Percentiles rank a stretch among this genome's conserved stretches.
phyloP scores from a whole-genome alignment of 129 eudicot species.

The Tanacetum coccineum region DNA sequence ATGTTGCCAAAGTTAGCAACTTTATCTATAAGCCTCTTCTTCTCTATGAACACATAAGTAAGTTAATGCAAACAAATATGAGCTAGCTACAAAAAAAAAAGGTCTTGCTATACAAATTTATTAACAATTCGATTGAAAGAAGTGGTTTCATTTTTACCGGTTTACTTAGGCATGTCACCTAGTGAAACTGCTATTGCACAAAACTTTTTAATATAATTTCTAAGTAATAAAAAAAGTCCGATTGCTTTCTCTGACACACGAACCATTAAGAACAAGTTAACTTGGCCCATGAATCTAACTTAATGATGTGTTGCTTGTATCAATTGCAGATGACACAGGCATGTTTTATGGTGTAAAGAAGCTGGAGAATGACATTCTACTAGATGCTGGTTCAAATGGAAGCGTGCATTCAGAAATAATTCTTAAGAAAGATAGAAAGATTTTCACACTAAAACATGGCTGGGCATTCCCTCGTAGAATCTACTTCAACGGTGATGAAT shows the following conservation, averaged over 20 bases:
- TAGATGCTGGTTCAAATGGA: constrained; percentile 38
- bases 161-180: no score
- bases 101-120: no score
- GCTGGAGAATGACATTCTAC: constrained; percentile 31
- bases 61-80: constrained; percentile 9
- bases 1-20: constrained; percentile 35
- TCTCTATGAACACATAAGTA: constrained; percentile 42
- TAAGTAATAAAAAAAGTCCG: no score
- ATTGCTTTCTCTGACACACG: no score
- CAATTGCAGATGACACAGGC: constrained; percentile 50
- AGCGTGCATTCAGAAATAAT: constrained; percentile 43
- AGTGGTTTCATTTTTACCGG: no score
- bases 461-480: constrained; percentile 53
- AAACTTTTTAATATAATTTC: no score
- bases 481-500: constrained; percentile 49
- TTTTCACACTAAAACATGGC: constrained; percentile 38
- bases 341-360: constrained; percentile 45
- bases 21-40: constrained; percentile 48
- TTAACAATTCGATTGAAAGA: not conserved
- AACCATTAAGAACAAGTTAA: no score
- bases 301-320: not conserved
- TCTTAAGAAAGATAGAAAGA: constrained; percentile 36
- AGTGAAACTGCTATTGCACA: no score
- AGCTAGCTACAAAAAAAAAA: no score
- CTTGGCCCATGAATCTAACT: no score